These are phyloP conservation scores for Podaxis sp. DNA, from an alignment of 768 basidiomycete species.

Conservation along the genomic window DNA sequence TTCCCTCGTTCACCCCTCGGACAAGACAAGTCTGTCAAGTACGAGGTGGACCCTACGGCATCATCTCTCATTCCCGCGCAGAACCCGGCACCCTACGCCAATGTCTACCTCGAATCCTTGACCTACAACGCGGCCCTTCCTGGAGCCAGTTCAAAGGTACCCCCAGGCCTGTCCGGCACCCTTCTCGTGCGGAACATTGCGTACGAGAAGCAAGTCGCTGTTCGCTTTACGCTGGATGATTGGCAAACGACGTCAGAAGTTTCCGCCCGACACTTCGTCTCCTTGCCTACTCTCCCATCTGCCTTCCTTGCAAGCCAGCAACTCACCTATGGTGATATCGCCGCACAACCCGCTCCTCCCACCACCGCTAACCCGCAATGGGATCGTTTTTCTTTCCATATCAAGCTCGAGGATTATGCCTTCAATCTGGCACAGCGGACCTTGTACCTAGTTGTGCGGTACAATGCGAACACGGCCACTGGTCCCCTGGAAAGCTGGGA, in stretches of 20 bases:
- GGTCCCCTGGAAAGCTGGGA: slow-evolving; percentile 85
- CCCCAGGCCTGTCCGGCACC: slow-evolving; percentile 60
- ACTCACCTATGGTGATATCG: slow-evolving; percentile 18
- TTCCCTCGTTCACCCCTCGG: slow-evolving; percentile 13
- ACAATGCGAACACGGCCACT: slow-evolving; percentile 22
- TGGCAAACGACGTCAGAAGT: slow-evolving; percentile 96
- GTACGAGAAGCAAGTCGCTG: slow-evolving; percentile 81
- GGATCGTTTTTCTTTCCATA: slow-evolving; percentile 62
- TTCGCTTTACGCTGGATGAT: slow-evolving; percentile 90
- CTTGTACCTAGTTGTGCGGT: slow-evolving; percentile 64
- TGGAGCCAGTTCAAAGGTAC: neutral
- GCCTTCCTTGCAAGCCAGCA: slow-evolving; percentile 20
- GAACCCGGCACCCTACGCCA: slow-evolving; percentile 22
- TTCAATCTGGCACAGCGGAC: slow-evolving; percentile 47
- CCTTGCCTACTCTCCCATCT: slow-evolving; percentile 37
- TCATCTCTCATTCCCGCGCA: slow-evolving; percentile 29
- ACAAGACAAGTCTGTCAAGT: slow-evolving; percentile 13
- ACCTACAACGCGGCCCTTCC: slow-evolving; percentile 17
- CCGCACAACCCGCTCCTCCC: slow-evolving; percentile 10
- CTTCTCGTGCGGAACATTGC: slow-evolving; percentile 83
- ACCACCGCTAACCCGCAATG: slow-evolving; percentile 29
- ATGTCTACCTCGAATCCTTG: slow-evolving; percentile 33
- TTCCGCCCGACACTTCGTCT: slow-evolving; percentile 44
- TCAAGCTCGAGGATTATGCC: slow-evolving; percentile 73
- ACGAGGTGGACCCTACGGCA: slow-evolving; percentile 22